phyloP scores from a whole-genome alignment of 2,329 filamentous ascomycete species.

The Fusarium hainanense region DNA sequence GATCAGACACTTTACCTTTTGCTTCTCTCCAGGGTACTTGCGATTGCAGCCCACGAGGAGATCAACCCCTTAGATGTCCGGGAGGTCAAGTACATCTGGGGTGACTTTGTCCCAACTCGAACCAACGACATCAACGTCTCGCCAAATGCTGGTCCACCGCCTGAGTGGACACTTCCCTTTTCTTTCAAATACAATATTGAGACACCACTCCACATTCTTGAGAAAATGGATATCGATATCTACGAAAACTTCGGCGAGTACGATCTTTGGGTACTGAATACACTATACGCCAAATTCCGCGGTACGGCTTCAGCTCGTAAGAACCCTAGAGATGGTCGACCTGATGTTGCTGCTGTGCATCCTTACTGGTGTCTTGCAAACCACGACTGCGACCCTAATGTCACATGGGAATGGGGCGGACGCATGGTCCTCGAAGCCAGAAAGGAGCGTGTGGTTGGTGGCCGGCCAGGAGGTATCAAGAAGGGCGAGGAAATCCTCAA shows the following conservation, averaged over 20 bases:
- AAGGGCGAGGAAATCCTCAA: constrained; percentile 88
- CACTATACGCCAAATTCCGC: constrained; percentile 90
- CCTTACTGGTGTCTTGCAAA: constrained; percentile 97
- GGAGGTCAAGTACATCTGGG: constrained; percentile 76
- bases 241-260: constrained; percentile 69
- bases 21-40: constrained; percentile 70
- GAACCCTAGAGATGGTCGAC: constrained; percentile 79
- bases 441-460: constrained; percentile 65
- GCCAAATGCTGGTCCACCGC: constrained; percentile 66
- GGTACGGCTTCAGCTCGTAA: constrained; percentile 91
- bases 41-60: constrained; percentile 71
- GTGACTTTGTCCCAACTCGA: constrained; percentile 68
- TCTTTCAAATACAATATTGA: constrained; percentile 81
- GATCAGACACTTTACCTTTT: constrained; percentile 72
- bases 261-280: constrained; percentile 89
- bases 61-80: constrained; percentile 71
- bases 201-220: constrained; percentile 78
- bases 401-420: constrained; percentile 92
- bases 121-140: constrained; percentile 66
- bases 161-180: constrained; percentile 78
- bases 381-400: constrained; percentile 95
- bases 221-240: constrained; percentile 86
- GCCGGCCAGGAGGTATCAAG: constrained; percentile 69
- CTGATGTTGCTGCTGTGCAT: constrained; percentile 93
- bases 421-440: constrained; percentile 77